Percentiles rank a stretch among this genome's conserved stretches.
Evolutionary conservation across 495 filamentous ascomycete genomes (phyloP).

Genomic region (Neurospora africana): DNA sequence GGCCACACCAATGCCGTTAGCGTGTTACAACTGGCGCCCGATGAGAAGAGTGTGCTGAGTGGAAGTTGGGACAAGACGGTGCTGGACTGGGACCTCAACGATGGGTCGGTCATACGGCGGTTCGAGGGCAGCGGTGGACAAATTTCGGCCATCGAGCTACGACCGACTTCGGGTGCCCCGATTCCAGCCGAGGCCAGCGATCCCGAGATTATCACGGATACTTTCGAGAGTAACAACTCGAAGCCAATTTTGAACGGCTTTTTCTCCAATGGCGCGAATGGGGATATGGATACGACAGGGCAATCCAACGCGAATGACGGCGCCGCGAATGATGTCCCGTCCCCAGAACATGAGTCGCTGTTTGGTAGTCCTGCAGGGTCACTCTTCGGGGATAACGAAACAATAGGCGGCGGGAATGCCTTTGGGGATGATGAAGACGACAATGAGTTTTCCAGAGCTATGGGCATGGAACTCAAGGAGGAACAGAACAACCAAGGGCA

Average conservation of each 20-base stretch:
- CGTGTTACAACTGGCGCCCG: conserved; percentile 66
- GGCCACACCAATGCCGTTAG: conserved; percentile 90
- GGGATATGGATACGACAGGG: background rate
- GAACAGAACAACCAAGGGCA: conserved; percentile 30
- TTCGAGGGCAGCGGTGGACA: conserved; percentile 73
- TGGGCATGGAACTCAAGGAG: conserved; percentile 44
- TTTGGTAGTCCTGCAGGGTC: conserved; percentile 45
- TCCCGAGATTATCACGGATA: conserved; percentile 47
- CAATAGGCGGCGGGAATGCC: conserved; percentile 41
- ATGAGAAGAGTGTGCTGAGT: conserved; percentile 81
- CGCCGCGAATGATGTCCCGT: conserved; percentile 31
- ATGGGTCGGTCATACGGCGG: conserved; percentile 59
- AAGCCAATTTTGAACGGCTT: conserved; percentile 40
- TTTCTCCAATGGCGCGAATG: conserved; percentile 25
- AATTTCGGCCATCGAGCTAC: conserved; percentile 76
- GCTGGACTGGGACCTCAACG: conserved; percentile 92
- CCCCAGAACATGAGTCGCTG: conserved; percentile 70
- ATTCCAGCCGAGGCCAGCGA: conserved; percentile 64
- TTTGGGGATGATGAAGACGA: conserved; percentile 66
- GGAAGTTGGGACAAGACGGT: conserved; percentile 95
- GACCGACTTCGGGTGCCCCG: conserved; percentile 64
- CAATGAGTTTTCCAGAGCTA: conserved; percentile 72
- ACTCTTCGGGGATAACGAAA: conserved; percentile 48
- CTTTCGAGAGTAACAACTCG: conserved; percentile 45
- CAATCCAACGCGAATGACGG: background rate